Evolutionary conservation across 1,284 basidiomycete species (phyloP).

Genomic region (Mrakiaceae sp.): DNA sequence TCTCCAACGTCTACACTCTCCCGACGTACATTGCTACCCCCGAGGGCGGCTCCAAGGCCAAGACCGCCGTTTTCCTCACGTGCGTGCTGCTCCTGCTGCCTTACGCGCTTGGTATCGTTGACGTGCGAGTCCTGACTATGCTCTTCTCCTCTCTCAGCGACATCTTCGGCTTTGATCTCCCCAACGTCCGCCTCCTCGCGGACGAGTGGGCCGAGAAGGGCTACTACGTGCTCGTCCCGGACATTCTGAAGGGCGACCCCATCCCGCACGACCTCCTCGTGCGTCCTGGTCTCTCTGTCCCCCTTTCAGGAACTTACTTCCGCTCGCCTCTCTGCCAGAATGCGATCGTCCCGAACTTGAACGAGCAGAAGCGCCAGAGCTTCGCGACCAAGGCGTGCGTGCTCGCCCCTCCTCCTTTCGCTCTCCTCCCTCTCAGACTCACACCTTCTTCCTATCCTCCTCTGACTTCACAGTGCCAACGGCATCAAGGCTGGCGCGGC

Average conservation of each 20-base stretch:
- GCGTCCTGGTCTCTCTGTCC: background rate
- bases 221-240: constrained; percentile 19
- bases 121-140: background rate
- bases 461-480: background rate
- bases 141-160: constrained; percentile 4
- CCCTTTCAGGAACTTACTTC: background rate
- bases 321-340: background rate
- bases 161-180: constrained; percentile 21
- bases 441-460: background rate
- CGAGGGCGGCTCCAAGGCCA: constrained; percentile 19
- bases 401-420: background rate
- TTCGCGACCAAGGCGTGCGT: constrained; percentile 9
- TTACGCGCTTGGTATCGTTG: background rate
- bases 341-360: constrained; percentile 16
- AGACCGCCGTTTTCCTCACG: constrained; percentile 22
- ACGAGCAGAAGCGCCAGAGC: constrained; percentile 11
- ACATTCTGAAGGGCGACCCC: constrained; percentile 16
- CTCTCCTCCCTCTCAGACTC: background rate
- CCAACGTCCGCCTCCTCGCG: constrained; percentile 18
- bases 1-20: constrained; percentile 18
- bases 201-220: constrained; percentile 23
- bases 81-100: background rate
- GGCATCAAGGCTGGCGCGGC: constrained; percentile 14
- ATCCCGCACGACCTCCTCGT: constrained; percentile 15
- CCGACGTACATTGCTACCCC: constrained; percentile 20